Evolutionary conservation across 768 basidiomycete species (phyloP), one percentile per base, ranked within the genome.

Genomic region (Mrakia blollopis): DNA sequence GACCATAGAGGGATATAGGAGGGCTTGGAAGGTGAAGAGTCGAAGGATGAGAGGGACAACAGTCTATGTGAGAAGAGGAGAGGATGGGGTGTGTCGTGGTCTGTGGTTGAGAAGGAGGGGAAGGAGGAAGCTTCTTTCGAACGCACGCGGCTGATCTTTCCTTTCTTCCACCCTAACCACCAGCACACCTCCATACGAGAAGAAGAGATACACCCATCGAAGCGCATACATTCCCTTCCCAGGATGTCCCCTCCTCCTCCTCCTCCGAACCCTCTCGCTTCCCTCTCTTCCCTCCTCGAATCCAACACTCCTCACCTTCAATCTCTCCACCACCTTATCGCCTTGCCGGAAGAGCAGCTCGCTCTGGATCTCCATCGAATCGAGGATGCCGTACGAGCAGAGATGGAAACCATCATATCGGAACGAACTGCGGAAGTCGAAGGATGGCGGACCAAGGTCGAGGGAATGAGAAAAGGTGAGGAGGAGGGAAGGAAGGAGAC

Each of bases 221-320:
- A 57, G 57, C 57, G 57, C 25, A n/a, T 57, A 57, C 57, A 57
- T n/a, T 11, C 57, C 9, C 25, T 57, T 9, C 25, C 28, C 57
- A 57, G 47, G 47, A 50, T 50, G 47, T n/a, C 57, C 25, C 57
- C 57, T 35, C 32, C 70, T 57, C 50, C 28, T 50, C 69, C 50
- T 14, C 30, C 39, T 52, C 57, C 81, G n/a, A 41, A 68, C 35
- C 87, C 93, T 23, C 86, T 94, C 13, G 89, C 91, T 82, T 90
- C 91, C 30, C 83, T 94, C 37, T 91, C 93, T 79, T 87, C 89
- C 3, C 91, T 92, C 82, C 85, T 94, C 8, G 91, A 91, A 82
- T 85, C 89, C 1, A 93, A 95, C 83, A 92, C 92, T 0, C 90
- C 91, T 79, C 86, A 92, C 44, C 86, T 96, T 2, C 92, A 92